Conservation (phyloP, 352 stramenopile genomes). For the Blastocystis sp. region DNA sequence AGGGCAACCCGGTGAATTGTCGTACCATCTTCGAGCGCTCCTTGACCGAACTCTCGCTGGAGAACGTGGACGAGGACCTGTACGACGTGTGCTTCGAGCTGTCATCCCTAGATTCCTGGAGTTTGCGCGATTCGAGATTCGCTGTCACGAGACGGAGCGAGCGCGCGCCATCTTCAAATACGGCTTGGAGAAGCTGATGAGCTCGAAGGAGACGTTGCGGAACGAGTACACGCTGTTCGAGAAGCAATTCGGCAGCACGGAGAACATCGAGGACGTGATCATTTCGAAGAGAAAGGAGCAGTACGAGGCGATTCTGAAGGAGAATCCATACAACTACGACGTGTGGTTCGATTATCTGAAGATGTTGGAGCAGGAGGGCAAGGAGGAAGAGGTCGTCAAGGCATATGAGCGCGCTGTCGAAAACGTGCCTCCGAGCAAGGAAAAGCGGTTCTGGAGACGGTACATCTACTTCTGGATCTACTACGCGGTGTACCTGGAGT, state of each 20-base stretch:
- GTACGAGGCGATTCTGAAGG: constrained; percentile 89
- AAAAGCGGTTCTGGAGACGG: constrained; percentile 95
- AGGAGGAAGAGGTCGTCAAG: constrained; percentile 83
- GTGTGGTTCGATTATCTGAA: constrained; percentile 98
- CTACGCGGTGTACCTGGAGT: constrained; percentile 95
- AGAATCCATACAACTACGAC: constrained; percentile 93
- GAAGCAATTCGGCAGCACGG: constrained; percentile 93
- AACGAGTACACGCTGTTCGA: constrained; percentile 95
- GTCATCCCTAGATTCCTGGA: constrained; percentile 79
- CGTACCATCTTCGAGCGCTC: constrained; percentile 91
- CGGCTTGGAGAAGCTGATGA: constrained; percentile 81
- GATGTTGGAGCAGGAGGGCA: constrained; percentile 89
- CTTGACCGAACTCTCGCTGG: constrained; percentile 86
- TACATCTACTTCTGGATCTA: constrained; percentile 99
- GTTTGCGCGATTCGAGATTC: constrained; percentile 96
- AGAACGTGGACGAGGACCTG: constrained; percentile 80
- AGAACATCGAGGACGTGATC: constrained; percentile 92
- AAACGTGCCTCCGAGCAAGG: constrained; percentile 88
- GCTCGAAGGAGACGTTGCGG: constrained; percentile 50
- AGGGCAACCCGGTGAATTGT: constrained; percentile 90
- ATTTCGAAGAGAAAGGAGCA: constrained; percentile 90
- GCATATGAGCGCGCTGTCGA: constrained; percentile 93
- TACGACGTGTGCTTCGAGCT: neutral
- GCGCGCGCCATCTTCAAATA: constrained; percentile 87
- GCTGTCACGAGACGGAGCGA: constrained; percentile 89